A percentile compares a stretch with the other conserved stretches of the same genome.
phyloP scores from a whole-genome alignment of 192 early-diverging fungal species.

The Coemansia sp. region DNA sequence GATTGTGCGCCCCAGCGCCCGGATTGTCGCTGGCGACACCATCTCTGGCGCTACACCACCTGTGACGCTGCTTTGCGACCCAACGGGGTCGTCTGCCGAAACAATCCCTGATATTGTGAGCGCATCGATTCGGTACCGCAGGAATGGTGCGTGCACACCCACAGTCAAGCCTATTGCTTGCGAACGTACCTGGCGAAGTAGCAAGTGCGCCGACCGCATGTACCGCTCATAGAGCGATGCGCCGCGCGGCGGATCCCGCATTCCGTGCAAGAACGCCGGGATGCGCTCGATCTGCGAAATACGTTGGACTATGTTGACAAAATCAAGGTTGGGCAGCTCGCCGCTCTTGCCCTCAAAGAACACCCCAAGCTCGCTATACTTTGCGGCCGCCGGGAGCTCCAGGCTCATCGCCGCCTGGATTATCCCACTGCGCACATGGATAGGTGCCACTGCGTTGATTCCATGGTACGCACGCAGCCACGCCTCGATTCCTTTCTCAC shows the following conservation, averaged over 20 bases:
- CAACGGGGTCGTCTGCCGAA: slow-evolving; percentile 27
- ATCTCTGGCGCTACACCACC: slow-evolving; percentile 4
- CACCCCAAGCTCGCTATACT: slow-evolving; percentile 62
- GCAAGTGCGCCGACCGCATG: slow-evolving; percentile 20
- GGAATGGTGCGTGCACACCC: slow-evolving; percentile 44
- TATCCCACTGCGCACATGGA: slow-evolving; percentile 63
- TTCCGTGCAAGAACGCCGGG: slow-evolving; percentile 50
- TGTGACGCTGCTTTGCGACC: slow-evolving; percentile 3
- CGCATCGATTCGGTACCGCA: slow-evolving; percentile 75
- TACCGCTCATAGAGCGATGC: slow-evolving; percentile 18
- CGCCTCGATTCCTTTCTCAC: slow-evolving; percentile 70
- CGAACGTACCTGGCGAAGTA: slow-evolving; percentile 39
- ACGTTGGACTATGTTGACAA: slow-evolving; percentile 72
- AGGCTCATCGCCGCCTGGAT: slow-evolving; percentile 85
- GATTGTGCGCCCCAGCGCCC: slow-evolving; percentile 55
- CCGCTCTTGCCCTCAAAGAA: slow-evolving; percentile 88
- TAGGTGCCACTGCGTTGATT: slow-evolving; percentile 18
- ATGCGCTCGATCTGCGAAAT: slow-evolving; percentile 56
- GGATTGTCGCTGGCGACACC: slow-evolving; percentile 7
- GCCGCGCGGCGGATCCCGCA: slow-evolving; percentile 19
- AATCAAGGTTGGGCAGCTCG: slow-evolving; percentile 88
- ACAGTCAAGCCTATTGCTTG: slow-evolving; percentile 46
- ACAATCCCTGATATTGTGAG: slow-evolving; percentile 59
- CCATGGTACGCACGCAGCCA: slow-evolving; percentile 94
- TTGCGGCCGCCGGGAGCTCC: slow-evolving; percentile 72